Percentiles rank a stretch among this genome's conserved stretches.
phyloP scores from a whole-genome alignment of 2,329 filamentous ascomycete species.

The Clarireedia homoeocarpa region DNA sequence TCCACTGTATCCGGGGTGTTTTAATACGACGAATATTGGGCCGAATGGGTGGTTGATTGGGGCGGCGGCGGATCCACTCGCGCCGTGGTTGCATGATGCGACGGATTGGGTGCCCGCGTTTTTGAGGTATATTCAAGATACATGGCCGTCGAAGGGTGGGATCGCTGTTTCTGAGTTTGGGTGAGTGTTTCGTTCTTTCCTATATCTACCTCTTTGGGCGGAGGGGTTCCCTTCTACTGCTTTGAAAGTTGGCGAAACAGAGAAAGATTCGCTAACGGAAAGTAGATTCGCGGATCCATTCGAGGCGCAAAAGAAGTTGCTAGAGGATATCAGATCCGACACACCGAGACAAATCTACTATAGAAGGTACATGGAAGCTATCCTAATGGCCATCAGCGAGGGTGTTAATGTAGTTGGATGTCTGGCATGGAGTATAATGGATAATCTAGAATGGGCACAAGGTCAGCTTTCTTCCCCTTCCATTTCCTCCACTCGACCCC shows the following conservation, averaged over 20 bases:
- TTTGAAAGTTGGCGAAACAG: not conserved
- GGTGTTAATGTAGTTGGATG: constrained; percentile 72
- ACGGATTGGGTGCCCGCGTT: constrained; percentile 23
- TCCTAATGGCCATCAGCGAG: constrained; percentile 63
- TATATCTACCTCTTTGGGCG: not conserved
- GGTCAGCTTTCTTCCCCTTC: not conserved
- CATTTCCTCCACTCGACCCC: not conserved
- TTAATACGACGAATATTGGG: constrained; percentile 15
- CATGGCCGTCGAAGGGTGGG: constrained; percentile 19
- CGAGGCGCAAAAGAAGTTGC: constrained; percentile 17
- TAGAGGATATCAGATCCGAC: constrained; percentile 55
- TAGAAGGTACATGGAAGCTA: constrained; percentile 62
- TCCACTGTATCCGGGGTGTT: constrained; percentile 18
- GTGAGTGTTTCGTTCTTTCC: not conserved
- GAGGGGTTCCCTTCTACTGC: not conserved
- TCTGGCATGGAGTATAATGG: constrained; percentile 81
- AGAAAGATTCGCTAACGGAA: not conserved
- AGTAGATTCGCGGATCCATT: constrained; percentile 19
- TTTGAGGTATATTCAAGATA: constrained; percentile 23
- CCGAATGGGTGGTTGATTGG: constrained; percentile 14
- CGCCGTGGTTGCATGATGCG: constrained; percentile 21
- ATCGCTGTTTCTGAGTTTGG: constrained; percentile 24
- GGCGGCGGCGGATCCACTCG: constrained; percentile 19
- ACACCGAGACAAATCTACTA: constrained; percentile 75
- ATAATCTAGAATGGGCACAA: constrained; percentile 40